A percentile compares a stretch with the other conserved stretches of the same genome.
These are phyloP conservation scores for Trametes cubensis DNA, from an alignment of 768 basidiomycete genomes.

Conservation along the genomic window DNA sequence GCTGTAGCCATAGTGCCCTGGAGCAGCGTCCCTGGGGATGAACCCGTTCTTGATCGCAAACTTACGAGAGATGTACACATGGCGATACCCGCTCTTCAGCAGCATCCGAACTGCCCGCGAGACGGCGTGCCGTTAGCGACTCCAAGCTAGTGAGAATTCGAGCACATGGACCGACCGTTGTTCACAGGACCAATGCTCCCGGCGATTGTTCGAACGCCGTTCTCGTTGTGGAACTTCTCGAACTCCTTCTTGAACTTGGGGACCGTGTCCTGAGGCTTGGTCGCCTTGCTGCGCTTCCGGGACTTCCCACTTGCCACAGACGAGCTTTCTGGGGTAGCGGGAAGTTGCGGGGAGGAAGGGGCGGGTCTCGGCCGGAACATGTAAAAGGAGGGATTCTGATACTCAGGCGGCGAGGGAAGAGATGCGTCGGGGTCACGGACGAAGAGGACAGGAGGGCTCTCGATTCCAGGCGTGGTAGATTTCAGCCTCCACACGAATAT, in stretches of 20 bases:
- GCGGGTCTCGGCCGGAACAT: slow-evolving; percentile 44
- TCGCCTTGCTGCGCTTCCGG: slow-evolving; percentile 39
- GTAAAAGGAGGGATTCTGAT: slow-evolving; percentile 74
- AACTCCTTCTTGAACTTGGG: slow-evolving; percentile 77
- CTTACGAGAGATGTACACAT: slow-evolving; percentile 94
- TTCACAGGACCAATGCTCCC: slow-evolving; percentile 91
- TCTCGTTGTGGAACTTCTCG: slow-evolving; percentile 84
- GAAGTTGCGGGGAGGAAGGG: slow-evolving; percentile 34
- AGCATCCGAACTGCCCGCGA: slow-evolving; percentile 79
- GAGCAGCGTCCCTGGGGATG: slow-evolving; percentile 82
- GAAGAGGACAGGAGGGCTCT: slow-evolving; percentile 55
- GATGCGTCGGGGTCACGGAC: slow-evolving; percentile 62
- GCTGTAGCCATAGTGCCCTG: slow-evolving; percentile 92
- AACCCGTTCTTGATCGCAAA: slow-evolving; percentile 90
- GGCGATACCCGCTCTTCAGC: slow-evolving; percentile 86
- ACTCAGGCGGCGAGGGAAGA: slow-evolving; percentile 62
- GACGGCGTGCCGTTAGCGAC: slow-evolving; percentile 1
- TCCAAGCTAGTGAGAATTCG: background rate
- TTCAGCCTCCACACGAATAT: slow-evolving; percentile 82
- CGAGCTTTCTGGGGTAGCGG: slow-evolving; percentile 34
- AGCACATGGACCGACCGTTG: slow-evolving; percentile 57
- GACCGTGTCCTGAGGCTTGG: slow-evolving; percentile 47
- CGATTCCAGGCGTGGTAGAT: slow-evolving; percentile 33
- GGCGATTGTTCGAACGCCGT: slow-evolving; percentile 90
- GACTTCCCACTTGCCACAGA: slow-evolving; percentile 41